phyloP scores from a whole-genome alignment of 169 alveolate species.

The Besnoitia besnoiti region DNA sequence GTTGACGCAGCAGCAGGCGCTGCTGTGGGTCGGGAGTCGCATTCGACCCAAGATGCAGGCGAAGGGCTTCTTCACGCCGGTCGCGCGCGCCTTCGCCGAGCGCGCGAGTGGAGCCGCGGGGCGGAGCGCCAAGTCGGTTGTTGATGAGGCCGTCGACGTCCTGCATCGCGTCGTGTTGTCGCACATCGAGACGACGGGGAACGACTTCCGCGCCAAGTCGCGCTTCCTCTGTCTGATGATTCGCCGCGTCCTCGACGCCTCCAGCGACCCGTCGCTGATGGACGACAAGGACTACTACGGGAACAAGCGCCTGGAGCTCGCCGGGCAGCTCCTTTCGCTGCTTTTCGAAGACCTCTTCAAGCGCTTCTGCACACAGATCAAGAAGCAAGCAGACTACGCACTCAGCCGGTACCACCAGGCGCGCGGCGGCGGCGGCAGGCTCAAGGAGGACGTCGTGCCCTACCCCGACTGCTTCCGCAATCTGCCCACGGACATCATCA shows the following conservation, averaged over 20 bases:
- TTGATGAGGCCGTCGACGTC: constrained; percentile 95
- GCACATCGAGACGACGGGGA: constrained; percentile 80
- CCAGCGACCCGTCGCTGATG: constrained; percentile 88
- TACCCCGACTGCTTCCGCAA: constrained; percentile 91
- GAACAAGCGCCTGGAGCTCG: constrained; percentile 98
- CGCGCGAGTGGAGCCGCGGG: constrained; percentile 2
- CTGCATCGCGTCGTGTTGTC: constrained; percentile 92
- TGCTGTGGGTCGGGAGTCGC: constrained; percentile 84
- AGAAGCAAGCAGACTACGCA: constrained; percentile 80
- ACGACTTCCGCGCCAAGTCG: constrained; percentile 75
- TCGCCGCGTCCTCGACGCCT: constrained; percentile 93
- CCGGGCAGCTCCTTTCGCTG: constrained; percentile 97
- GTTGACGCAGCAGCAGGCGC: constrained; percentile 89
- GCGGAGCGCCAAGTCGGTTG: constrained; percentile 74
- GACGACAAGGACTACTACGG: constrained; percentile 99
- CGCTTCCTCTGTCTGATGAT: constrained; percentile 94
- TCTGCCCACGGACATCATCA: constrained; percentile 92
- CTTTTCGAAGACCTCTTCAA: constrained; percentile 95
- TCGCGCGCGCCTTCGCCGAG: constrained; percentile 71
- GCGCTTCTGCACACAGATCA: constrained; percentile 75
- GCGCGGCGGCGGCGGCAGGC: constrained; percentile 58
- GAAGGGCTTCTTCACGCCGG: constrained; percentile 83
- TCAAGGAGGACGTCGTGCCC: constrained; percentile 53
- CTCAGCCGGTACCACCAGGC: constrained; percentile 65
- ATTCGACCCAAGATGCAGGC: constrained; percentile 86